These are phyloP conservation scores for Macrolepiota fuliginosa DNA, from an alignment of 768 basidiomycete genomes.

Conservation along the genomic window DNA sequence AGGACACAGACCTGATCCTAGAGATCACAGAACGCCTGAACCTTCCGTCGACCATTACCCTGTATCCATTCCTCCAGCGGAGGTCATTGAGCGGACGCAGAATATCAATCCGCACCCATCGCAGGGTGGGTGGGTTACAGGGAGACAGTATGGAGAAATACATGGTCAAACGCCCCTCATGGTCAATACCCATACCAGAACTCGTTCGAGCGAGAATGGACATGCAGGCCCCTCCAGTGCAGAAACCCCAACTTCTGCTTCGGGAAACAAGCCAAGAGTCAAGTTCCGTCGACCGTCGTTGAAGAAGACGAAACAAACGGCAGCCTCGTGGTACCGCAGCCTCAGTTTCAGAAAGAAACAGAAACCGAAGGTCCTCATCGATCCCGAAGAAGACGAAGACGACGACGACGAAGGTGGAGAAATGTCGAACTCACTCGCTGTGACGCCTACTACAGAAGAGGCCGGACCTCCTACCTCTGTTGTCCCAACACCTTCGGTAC, in stretches of 20 bases:
- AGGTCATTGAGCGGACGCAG: conserved; percentile 23
- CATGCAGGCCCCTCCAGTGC: background rate
- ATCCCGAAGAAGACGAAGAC: conserved; percentile 27
- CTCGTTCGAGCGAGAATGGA: background rate
- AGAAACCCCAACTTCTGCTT: conserved; percentile 14
- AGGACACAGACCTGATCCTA: background rate
- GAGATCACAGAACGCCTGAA: conserved; percentile 13
- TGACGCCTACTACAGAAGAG: background rate
- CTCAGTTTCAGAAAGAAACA: conserved; percentile 33
- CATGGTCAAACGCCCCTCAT: conserved; percentile 16
- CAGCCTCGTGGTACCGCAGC: conserved; percentile 37
- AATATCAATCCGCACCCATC: conserved; percentile 16
- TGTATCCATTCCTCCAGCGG: conserved; percentile 30
- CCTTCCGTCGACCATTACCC: conserved; percentile 27
- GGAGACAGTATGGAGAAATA: conserved; percentile 28
- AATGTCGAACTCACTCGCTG: conserved; percentile 2
- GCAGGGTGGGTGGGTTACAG: conserved; percentile 36
- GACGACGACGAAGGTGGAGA: conserved; percentile 22
- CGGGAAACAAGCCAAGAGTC: conserved; percentile 18
- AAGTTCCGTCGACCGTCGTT: conserved; percentile 22
- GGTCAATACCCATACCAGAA: background rate
- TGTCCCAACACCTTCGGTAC: background rate
- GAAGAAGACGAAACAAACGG: conserved; percentile 31
- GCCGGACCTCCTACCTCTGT: background rate
- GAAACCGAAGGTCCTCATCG: conserved; percentile 26